Conservation (phyloP, 352 stramenopile genomes). For the Phytophthora hibernalis region DNA sequence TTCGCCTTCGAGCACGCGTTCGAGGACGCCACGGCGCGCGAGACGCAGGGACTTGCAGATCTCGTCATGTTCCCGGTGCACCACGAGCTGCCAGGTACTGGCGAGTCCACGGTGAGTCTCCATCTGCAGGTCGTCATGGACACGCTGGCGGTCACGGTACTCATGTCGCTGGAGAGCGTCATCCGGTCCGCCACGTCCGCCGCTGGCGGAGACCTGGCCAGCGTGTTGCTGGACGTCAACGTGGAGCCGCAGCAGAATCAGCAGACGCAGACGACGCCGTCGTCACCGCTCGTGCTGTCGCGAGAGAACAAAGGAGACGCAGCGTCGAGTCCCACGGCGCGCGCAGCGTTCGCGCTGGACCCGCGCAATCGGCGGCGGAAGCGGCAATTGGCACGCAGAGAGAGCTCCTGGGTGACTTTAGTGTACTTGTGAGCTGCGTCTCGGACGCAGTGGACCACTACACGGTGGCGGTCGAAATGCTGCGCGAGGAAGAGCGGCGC, state of each 20-base stretch:
- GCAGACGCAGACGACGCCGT: constrained; percentile 23
- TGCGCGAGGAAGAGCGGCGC: constrained; percentile 79
- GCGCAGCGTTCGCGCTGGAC: constrained; percentile 45
- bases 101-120: constrained; percentile 79
- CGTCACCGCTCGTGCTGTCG: constrained; percentile 41
- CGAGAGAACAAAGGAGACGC: constrained; percentile 17
- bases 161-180: constrained; percentile 84
- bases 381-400: constrained; percentile 61
- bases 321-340: constrained; percentile 21
- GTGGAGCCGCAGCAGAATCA: constrained; percentile 60
- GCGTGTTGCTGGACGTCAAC: constrained; percentile 76
- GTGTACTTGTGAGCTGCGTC: constrained; percentile 68
- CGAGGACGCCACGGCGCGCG: constrained; percentile 57
- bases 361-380: constrained; percentile 52
- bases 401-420: constrained; percentile 85
- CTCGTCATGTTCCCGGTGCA: constrained; percentile 88
- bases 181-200: constrained; percentile 66
- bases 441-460: constrained; percentile 81
- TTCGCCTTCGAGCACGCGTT: constrained; percentile 89
- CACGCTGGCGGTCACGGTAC: constrained; percentile 79
- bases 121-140: constrained; percentile 86
- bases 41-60: constrained; percentile 64
- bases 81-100: constrained; percentile 65
- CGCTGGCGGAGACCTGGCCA: constrained; percentile 40
- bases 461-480: constrained; percentile 66